Base-by-base conservation (phyloP, 164 flowering plant species). In the Vitis cinerea region DNA sequence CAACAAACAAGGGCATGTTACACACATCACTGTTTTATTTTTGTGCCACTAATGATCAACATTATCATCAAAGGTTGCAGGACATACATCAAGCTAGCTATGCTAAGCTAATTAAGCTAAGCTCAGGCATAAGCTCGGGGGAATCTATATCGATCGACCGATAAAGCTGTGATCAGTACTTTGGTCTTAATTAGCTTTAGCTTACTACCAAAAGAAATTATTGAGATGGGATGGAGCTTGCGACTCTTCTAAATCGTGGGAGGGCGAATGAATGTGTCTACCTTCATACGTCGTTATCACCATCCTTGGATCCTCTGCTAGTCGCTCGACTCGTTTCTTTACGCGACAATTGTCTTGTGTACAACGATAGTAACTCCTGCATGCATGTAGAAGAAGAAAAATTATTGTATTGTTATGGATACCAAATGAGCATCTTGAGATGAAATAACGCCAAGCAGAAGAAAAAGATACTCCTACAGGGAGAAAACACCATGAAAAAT, bases 251-350 rank as follows among this genome's bases (percentile, higher is more conserved):
- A 70, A 74, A 65, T 91, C 94, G 13, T 79, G 87, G 0, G 94
- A 87, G 16, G 97, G 98, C 11, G 96, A 84, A 73, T 94, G 98
- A 3, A 66, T 75, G 47, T 94, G 98, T 57, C 98, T 79, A 2
- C 98, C 98, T 82, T 94, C 97, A 65, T 94, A 94, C 2, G 97
- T 87, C 0, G 98, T 94, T 54, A 94, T 94, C 72, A 94, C 98
- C 98, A 94, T 94, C 64, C 97, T 83, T 13, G 98, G 97, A 74
- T 94, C 98, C 70, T 94, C 98, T 2, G 96, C 96, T 75, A 91
- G 71, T 73, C 98, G 74, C 79, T 94, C 98, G 66, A 94, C 98
- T 10, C 97, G 71, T 77, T 93, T 93, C 87, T 93, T 93, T 9
- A 93, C 98, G 0, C 93, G 81, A 70, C 98, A 93, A 16, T 80